Base-by-base conservation (phyloP, 306 rosid species). In the Fagus sylvatica region DNA sequence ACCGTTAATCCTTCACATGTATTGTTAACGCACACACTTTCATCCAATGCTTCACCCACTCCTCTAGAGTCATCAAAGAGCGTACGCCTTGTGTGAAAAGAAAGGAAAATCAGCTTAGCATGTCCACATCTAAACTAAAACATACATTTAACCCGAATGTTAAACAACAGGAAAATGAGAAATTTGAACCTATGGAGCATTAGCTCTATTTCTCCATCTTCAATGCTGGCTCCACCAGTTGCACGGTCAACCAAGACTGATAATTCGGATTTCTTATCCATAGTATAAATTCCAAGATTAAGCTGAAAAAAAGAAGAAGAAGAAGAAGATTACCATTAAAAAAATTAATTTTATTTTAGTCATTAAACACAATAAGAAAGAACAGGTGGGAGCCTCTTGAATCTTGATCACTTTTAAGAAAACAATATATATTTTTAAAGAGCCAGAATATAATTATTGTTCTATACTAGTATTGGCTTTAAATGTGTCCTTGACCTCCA, bases 191-290 rank as follows among this genome's bases (percentile, higher is more conserved):
- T 94, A 40, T 94, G 98, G 70, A 94, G 89, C 98, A 94, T 94
- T 33, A 94, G 73, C 82, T 94, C 98, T 69, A 94, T 57, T 80
- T 94, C 85, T 55, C 98, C 98, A 69, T 94, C 97, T 54, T 77
- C 53, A 69, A 94, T 88, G 86, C 97, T 94, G 55, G 92, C 74
- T 80, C 92, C 98, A 46, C 98, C 98, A 1, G 85, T 81, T 76
- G 98, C 97, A 49, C 96, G 93, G 84, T 94, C 98, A 75, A 94
- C 96, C 83, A 94, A 80, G 68, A 94, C 86, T 0, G 98, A 94
- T 56, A 94, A 74, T 81, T 94, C 98, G 36, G 91, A 81, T 82
- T 89, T 89, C 73, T 81, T 76, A 85, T 94, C 97, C 79, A 22
- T 68, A 10, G 86, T 74, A 74, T 80, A 94, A 69, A 94, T 84